A percentile compares a stretch with the other conserved stretches of the same genome.
These are phyloP conservation scores for Coniochaeta sp. DNA, from an alignment of 2,329 filamentous ascomycete species.

Conservation along the genomic window DNA sequence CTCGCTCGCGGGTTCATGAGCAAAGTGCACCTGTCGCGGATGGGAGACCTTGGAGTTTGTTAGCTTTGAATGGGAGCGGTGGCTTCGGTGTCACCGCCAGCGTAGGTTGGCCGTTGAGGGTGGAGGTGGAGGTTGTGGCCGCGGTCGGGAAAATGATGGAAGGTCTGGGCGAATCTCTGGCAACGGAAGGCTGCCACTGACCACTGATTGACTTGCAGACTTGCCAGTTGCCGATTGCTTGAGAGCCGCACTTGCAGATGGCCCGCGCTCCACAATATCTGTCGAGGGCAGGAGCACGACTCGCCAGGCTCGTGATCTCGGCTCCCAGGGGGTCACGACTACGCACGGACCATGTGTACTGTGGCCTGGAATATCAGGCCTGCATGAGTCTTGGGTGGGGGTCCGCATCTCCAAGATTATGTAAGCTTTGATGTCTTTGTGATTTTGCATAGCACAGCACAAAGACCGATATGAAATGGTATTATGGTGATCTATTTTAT, in stretches of 20 bases:
- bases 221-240: neutral
- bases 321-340: neutral
- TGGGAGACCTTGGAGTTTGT: neutral
- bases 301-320: too few species aligned
- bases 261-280: neutral
- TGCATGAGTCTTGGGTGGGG: neutral
- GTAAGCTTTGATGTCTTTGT: too few species aligned
- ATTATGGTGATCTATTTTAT: too few species aligned
- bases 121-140: neutral
- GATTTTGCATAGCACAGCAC: too few species aligned
- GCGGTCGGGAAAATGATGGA: neutral
- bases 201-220: neutral
- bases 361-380: neutral
- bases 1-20: constrained; percentile 2
- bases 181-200: neutral
- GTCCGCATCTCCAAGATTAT: too few species aligned
- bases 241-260: neutral
- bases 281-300: neutral
- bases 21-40: constrained; percentile 2
- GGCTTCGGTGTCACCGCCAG: neutral
- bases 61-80: neutral
- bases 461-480: too few species aligned
- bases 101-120: neutral
- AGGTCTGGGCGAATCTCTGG: neutral
- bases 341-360: neutral